Evolutionary conservation across 1,284 basidiomycete species (phyloP).

Genomic region (Ustilago trichophora): DNA sequence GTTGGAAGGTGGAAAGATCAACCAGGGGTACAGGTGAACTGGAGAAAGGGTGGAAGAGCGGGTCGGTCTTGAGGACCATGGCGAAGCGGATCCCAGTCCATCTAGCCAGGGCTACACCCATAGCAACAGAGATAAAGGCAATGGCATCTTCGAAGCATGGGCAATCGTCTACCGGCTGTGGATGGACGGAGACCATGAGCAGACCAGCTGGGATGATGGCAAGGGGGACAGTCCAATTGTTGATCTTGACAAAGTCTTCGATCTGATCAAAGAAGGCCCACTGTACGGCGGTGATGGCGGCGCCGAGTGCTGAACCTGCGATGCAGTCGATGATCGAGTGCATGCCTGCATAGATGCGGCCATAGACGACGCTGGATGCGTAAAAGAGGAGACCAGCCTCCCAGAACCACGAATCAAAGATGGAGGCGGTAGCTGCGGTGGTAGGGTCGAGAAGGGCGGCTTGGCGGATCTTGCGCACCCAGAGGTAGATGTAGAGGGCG

Average conservation of each 20-base stretch:
- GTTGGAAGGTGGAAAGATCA: too few relatives aligned
- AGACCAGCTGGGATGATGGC: slow-evolving; percentile 75
- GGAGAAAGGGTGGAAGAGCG: slow-evolving; percentile 22
- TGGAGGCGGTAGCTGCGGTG: background rate
- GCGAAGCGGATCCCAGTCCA: slow-evolving; percentile 69
- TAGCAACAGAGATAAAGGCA: slow-evolving; percentile 84
- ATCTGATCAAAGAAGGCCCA: slow-evolving; percentile 65
- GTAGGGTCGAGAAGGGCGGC: background rate
- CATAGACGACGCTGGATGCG: slow-evolving; percentile 81
- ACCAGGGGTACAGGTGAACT: slow-evolving; percentile 1
- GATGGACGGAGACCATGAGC: slow-evolving; percentile 82
- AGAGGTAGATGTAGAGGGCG: slow-evolving; percentile 69
- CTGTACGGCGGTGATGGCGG: slow-evolving; percentile 66
- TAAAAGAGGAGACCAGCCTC: slow-evolving; percentile 54
- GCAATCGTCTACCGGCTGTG: slow-evolving; percentile 87
- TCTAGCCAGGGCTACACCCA: slow-evolving; percentile 77
- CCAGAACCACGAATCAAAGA: slow-evolving; percentile 42
- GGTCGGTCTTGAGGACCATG: slow-evolving; percentile 24
- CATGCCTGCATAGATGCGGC: slow-evolving; percentile 77
- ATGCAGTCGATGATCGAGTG: slow-evolving; percentile 67
- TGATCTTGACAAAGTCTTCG: slow-evolving; percentile 68
- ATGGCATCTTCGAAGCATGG: slow-evolving; percentile 99
- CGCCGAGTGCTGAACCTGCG: slow-evolving; percentile 62
- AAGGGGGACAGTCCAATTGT: slow-evolving; percentile 72
- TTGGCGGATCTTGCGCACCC: slow-evolving; percentile 31